Percentiles rank a stretch among this genome's conserved stretches.
phyloP scores from a whole-genome alignment of 176 grass and related monocot species.

The Oropetium thomaeum region DNA sequence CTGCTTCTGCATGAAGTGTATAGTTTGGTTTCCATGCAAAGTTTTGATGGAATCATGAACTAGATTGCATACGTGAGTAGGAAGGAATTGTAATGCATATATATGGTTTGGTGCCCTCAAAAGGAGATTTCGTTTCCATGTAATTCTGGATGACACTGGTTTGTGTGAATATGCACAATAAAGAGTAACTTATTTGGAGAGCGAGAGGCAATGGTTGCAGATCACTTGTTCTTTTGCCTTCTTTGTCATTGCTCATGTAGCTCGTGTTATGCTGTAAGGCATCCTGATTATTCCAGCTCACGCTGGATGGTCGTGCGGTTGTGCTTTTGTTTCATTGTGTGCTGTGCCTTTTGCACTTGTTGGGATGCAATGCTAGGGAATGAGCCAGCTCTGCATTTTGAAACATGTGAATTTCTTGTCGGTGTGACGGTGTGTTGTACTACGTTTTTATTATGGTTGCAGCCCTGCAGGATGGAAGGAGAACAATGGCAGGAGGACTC shows the following conservation, averaged over 20 bases:
- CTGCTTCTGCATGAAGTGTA: too few species aligned
- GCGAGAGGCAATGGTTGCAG: not conserved
- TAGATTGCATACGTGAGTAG: not conserved
- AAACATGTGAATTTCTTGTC: not conserved
- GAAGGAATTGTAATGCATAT: not conserved
- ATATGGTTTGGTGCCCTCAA: too few species aligned
- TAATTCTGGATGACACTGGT: not conserved
- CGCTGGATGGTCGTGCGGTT: too few species aligned
- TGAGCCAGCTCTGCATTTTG: too few species aligned
- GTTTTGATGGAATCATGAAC: not conserved
- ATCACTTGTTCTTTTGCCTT: not conserved
- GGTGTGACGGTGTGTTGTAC: too few species aligned
- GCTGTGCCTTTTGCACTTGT: not conserved
- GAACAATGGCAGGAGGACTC: not conserved
- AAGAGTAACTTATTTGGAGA: not conserved
- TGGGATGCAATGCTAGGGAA: too few species aligned
- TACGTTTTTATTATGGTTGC: too few species aligned
- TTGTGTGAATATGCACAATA: not conserved
- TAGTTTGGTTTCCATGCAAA: not conserved
- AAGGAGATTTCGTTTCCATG: not conserved
- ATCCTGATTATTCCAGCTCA: too few species aligned
- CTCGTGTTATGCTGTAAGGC: not conserved
- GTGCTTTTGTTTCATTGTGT: not conserved
- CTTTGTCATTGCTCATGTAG: too few species aligned
- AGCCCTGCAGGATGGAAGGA: not conserved